These are phyloP conservation scores for Verticillium longisporum DNA, from an alignment of 2,329 filamentous ascomycete genomes.

Conservation along the genomic window DNA sequence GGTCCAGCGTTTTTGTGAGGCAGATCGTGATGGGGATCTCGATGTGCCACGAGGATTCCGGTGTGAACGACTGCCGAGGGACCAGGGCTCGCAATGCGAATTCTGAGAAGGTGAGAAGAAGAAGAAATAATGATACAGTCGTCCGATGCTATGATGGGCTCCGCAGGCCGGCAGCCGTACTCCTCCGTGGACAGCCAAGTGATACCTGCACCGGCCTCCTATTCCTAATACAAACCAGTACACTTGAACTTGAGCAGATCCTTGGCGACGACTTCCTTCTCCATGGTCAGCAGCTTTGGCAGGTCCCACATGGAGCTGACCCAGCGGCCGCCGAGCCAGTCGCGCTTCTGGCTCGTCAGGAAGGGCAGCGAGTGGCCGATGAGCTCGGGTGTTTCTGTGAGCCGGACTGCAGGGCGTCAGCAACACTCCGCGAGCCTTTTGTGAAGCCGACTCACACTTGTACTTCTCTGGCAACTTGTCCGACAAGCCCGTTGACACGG, in stretches of 20 bases:
- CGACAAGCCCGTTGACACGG: constrained; percentile 26
- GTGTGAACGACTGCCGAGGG: too few species aligned
- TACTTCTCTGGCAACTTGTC: constrained; percentile 8
- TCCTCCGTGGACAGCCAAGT: too few species aligned
- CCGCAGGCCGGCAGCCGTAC: too few species aligned
- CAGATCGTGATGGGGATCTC: too few species aligned
- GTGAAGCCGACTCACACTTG: background rate
- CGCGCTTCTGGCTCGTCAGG: constrained; percentile 6
- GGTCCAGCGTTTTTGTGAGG: too few species aligned
- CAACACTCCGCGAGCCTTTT: background rate
- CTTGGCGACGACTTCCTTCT: constrained; percentile 3
- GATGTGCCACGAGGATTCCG: too few species aligned
- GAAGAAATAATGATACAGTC: background rate
- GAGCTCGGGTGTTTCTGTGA: constrained; percentile 10
- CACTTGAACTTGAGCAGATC: constrained; percentile 10
- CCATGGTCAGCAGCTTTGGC: constrained; percentile 5
- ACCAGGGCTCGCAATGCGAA: too few species aligned
- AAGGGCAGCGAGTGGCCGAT: constrained; percentile 8
- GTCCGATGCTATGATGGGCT: background rate
- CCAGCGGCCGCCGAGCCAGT: constrained; percentile 10
- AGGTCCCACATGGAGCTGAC: constrained; percentile 13
- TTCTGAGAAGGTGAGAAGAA: too few species aligned
- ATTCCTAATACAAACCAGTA: constrained; percentile 2
- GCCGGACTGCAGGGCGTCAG: constrained; percentile 4
- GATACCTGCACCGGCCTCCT: too few species aligned